Conservation (phyloP, 2,329 filamentous ascomycete species). For the Botrytis porri region DNA sequence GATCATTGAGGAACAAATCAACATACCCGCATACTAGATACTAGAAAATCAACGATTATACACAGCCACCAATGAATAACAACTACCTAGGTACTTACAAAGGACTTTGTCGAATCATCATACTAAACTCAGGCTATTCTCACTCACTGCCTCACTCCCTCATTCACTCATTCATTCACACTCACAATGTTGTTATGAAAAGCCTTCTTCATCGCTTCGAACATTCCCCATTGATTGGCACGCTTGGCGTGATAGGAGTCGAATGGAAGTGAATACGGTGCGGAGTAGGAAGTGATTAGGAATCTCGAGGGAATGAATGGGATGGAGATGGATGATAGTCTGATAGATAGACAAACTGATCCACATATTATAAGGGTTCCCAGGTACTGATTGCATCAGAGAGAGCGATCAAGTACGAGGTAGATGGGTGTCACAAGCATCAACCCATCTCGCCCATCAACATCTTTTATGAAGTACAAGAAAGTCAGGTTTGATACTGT, state of each 20-base stretch:
- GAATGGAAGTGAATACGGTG: background rate
- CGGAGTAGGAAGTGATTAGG: background rate
- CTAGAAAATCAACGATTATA: background rate
- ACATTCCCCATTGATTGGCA: constrained; percentile 11
- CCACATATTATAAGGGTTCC: background rate
- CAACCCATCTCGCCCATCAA: background rate
- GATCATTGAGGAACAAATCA: background rate
- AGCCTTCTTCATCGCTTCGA: background rate
- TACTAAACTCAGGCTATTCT: background rate
- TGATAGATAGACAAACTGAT: background rate
- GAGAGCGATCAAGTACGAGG: background rate
- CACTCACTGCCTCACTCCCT: too few relatives aligned
- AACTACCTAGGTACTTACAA: background rate
- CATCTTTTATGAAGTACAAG: background rate
- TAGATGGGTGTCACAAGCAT: background rate
- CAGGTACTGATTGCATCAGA: background rate
- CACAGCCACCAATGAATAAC: constrained; percentile 4
- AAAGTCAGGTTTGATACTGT: background rate
- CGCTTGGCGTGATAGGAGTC: constrained; percentile 7
- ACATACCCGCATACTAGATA: background rate
- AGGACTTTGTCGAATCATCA: background rate
- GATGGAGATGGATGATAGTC: background rate
- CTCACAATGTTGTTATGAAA: background rate
- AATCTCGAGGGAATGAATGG: background rate
- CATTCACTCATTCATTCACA: background rate